Evolutionary conservation across 1,139 yeast species (phyloP), one percentile per base, ranked within the genome.

Genomic region (Nakaseomyces sp.): DNA sequence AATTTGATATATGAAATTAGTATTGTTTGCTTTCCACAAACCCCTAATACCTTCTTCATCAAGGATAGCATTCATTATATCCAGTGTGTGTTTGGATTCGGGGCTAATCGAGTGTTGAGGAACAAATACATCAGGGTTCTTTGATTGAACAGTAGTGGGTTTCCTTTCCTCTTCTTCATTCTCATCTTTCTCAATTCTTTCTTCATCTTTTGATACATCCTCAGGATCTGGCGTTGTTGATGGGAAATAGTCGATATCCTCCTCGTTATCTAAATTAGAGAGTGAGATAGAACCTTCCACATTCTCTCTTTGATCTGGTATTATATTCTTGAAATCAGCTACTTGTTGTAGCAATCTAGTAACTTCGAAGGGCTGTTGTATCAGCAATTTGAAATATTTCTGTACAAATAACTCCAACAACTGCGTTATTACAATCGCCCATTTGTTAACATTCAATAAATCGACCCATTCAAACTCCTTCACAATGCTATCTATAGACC

Each of bases 321-420:
- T 37, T 12, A 20, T 13, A 22, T 12, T 16, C 28, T 18, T 49
- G 51, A 79, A 77, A 41, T 71, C 76, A 2, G 95, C 95, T 26
- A 86, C 83, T 62, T 91, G 98, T 46, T 88, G 64, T 33, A 88
- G 71, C 50, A 87, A 69, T 45, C 94, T 72, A 4, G 86, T 79
- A 28, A 86, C 83, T 56, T 91, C 96, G 63, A 89, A 81, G 1
- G 98, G 98, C 63, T 91, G 97, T 18, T 87, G 76, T 19, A 83
- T 61, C 32, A 86, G 61, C 42, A 81, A 77, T 50, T 77, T 79
- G 47, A 77, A 65, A 65, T 88, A 88, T 50, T 79, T 81, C 52
- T 77, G 77, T 41, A 79, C 58, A 54, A 86, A 79, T 37, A 84
- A 77, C 62, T 73, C 71, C 43, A 73, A 54, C 60, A 85, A 64